phyloP scores from a whole-genome alignment of 2,329 filamentous ascomycete genomes.

The Lecanicillium sp. region DNA sequence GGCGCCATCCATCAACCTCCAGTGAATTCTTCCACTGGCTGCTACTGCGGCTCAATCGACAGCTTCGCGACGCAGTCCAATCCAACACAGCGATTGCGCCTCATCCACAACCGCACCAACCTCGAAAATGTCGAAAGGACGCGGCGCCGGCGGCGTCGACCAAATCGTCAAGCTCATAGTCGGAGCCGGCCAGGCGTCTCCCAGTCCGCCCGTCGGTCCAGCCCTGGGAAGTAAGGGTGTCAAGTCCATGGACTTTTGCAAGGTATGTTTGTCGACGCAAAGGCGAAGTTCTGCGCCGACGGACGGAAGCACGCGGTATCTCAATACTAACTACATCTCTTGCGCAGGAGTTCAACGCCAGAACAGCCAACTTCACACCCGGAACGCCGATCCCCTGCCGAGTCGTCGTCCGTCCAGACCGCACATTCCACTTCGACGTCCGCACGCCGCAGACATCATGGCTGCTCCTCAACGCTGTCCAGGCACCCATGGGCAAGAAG shows the following conservation, averaged over 20 bases:
- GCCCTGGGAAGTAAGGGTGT: slow-evolving; percentile 95
- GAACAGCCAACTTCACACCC: slow-evolving; percentile 73
- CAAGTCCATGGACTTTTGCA: slow-evolving; percentile 99
- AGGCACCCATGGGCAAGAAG: slow-evolving; percentile 63
- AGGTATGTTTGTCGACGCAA: slow-evolving; percentile 47
- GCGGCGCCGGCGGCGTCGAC: slow-evolving; percentile 38
- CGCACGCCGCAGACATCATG: slow-evolving; percentile 93
- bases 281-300: slow-evolving; percentile 11
- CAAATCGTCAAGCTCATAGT: slow-evolving; percentile 96
- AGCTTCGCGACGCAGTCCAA: neutral
- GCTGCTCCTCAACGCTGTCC: slow-evolving; percentile 76
- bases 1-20: too few species aligned
- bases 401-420: slow-evolving; percentile 86
- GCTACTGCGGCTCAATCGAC: too few species aligned
- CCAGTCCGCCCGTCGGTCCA: slow-evolving; percentile 91
- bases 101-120: slow-evolving; percentile 11
- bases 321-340: slow-evolving; percentile 10
- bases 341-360: slow-evolving; percentile 86
- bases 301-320: too few species aligned
- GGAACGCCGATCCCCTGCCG: slow-evolving; percentile 86
- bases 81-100: neutral
- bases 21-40: neutral
- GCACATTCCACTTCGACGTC: slow-evolving; percentile 86
- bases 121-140: slow-evolving; percentile 43
- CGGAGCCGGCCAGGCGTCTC: slow-evolving; percentile 88